Evolutionary conservation across 1,284 basidiomycete genomes (phyloP).

Genomic region (Ustilago vetiveriae): DNA sequence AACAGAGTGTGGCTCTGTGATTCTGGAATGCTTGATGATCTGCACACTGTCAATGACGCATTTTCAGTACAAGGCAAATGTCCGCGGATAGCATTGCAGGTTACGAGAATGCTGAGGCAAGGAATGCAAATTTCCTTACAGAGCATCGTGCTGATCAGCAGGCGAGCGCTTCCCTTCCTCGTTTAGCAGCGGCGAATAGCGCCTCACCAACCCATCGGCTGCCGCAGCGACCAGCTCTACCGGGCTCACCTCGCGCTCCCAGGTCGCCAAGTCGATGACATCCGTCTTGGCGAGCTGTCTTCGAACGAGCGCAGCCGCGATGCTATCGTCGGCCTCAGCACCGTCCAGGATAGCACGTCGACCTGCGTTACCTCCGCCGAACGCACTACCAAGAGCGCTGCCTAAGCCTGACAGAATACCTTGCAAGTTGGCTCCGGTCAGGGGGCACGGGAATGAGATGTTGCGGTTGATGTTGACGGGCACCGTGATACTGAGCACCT

Average conservation of each 20-base stretch:
- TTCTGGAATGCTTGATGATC: no score
- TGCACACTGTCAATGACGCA: no score
- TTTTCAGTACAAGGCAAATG: conserved; percentile 7
- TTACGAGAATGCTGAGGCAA: background rate
- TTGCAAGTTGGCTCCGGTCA: conserved; percentile 24
- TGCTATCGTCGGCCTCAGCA: background rate
- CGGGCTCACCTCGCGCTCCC: conserved; percentile 19
- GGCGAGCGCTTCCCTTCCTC: conserved; percentile 1
- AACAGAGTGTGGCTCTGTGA: no score
- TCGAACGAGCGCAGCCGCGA: conserved; percentile 8
- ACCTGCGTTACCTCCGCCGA: background rate
- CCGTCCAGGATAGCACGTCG: conserved; percentile 7
- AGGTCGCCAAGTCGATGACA: conserved; percentile 11
- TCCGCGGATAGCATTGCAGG: conserved; percentile 33
- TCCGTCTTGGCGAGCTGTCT: conserved; percentile 21
- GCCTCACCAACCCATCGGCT: conserved; percentile 23
- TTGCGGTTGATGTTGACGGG: conserved; percentile 42
- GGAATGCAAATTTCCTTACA: conserved; percentile 4
- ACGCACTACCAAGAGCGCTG: conserved; percentile 3
- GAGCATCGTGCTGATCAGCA: conserved; percentile 27
- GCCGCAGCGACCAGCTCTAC: conserved; percentile 28
- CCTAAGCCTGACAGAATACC: conserved; percentile 17
- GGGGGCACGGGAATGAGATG: conserved; percentile 49
- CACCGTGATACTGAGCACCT: conserved; percentile 48
- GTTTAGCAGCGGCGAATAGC: conserved; percentile 9